These are phyloP conservation scores for Lyophyllum semitale DNA, from an alignment of 768 basidiomycete species.

Conservation along the genomic window DNA sequence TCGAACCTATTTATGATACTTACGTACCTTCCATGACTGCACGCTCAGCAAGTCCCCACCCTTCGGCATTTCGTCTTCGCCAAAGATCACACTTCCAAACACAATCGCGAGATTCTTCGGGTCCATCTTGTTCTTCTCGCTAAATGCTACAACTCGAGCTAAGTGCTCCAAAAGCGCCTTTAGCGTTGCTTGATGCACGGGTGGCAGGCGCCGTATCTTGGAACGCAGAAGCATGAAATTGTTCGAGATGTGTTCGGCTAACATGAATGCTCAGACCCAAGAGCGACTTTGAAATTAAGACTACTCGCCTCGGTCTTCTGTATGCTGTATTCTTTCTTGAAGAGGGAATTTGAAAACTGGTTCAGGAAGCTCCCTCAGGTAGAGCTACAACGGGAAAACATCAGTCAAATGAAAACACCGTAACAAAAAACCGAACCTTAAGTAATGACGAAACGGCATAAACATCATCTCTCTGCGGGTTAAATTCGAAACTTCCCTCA, in stretches of 20 bases:
- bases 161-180: constrained; percentile 84
- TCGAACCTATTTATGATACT: background rate
- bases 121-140: constrained; percentile 91
- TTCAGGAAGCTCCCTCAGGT: constrained; percentile 87
- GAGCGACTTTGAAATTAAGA: background rate
- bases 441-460: constrained; percentile 83
- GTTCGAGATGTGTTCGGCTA: constrained; percentile 72
- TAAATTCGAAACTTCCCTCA: constrained; percentile 75
- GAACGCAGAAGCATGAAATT: constrained; percentile 80
- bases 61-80: constrained; percentile 87
- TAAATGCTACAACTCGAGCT: constrained; percentile 62
- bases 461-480: constrained; percentile 69
- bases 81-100: constrained; percentile 87
- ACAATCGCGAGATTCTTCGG: constrained; percentile 90
- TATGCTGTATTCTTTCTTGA: constrained; percentile 80
- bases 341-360: constrained; percentile 83
- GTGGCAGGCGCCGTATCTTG: constrained; percentile 81
- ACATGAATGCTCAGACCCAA: background rate
- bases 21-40: constrained; percentile 69
- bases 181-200: constrained; percentile 84
- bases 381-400: constrained; percentile 43
- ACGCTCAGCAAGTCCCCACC: constrained; percentile 74
- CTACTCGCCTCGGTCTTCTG: constrained; percentile 68
- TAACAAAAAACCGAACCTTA: constrained; percentile 52
- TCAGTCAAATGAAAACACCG: background rate